A percentile compares a stretch with the other conserved stretches of the same genome.
These are phyloP conservation scores for Emmonsiellopsis sp. DNA, from an alignment of 2,329 filamentous ascomycete genomes.

Conservation along the genomic window DNA sequence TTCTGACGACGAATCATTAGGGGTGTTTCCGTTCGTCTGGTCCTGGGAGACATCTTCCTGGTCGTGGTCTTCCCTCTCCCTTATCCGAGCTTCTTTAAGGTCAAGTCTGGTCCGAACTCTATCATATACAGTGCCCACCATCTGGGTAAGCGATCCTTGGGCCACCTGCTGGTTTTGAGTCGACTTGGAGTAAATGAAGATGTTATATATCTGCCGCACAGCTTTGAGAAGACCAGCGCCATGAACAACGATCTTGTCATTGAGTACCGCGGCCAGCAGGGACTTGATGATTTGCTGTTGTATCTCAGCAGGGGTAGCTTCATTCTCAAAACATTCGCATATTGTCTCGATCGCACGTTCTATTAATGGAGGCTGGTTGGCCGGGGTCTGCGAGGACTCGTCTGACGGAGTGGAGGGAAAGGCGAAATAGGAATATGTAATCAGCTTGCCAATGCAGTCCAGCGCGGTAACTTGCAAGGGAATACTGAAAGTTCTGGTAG, in stretches of 20 bases:
- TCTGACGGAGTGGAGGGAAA: slow-evolving; percentile 41
- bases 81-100: slow-evolving; percentile 69
- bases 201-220: slow-evolving; percentile 96
- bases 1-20: slow-evolving; percentile 38
- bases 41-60: slow-evolving; percentile 23
- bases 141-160: slow-evolving; percentile 92
- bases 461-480: slow-evolving; percentile 81
- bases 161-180: slow-evolving; percentile 94
- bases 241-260: slow-evolving; percentile 98
- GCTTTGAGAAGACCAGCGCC: slow-evolving; percentile 92
- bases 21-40: slow-evolving; percentile 30
- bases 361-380: slow-evolving; percentile 58
- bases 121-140: slow-evolving; percentile 98
- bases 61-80: slow-evolving; percentile 27
- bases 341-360: slow-evolving; percentile 98
- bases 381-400: slow-evolving; percentile 31
- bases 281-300: slow-evolving; percentile 99
- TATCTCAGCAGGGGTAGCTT: slow-evolving; percentile 82
- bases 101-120: slow-evolving; percentile 78
- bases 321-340: slow-evolving; percentile 97
- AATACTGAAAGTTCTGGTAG: slow-evolving; percentile 76
- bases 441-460: slow-evolving; percentile 97
- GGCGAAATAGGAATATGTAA: slow-evolving; percentile 97
- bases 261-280: slow-evolving; percentile 83
- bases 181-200: slow-evolving; percentile 89